Conservation (phyloP, 352 stramenopile genomes). For the Phytophthora gonapodyides region DNA sequence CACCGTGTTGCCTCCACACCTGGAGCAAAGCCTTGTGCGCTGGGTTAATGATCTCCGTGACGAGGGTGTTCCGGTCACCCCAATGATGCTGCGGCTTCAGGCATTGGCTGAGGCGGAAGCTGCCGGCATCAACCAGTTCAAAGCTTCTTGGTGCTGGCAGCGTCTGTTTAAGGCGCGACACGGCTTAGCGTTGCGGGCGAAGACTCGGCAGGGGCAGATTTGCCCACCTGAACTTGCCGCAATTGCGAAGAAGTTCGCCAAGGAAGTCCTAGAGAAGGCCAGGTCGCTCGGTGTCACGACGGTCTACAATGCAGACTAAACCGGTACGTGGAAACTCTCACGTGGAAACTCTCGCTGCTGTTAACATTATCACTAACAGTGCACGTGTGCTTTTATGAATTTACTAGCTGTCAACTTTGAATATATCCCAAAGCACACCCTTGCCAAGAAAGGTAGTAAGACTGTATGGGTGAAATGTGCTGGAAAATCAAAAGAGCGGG, state of each 20-base stretch:
- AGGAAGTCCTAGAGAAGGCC: neutral
- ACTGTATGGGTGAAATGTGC: constrained; percentile 9
- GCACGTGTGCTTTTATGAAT: neutral
- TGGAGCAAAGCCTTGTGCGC: neutral
- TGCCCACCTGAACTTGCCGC: neutral
- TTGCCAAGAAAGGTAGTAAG: constrained; percentile 3
- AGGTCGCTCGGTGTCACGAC: constrained; percentile 4
- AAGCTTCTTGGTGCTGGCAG: constrained; percentile 7
- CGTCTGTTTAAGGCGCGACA: constrained; percentile 1
- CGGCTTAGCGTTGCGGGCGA: neutral
- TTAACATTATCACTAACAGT: neutral
- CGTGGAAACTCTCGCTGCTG: neutral
- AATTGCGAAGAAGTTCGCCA: constrained; percentile 1
- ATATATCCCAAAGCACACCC: constrained; percentile 7
- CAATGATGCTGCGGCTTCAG: neutral
- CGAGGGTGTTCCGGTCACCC: constrained; percentile 1
- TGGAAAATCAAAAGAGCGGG: constrained; percentile 11
- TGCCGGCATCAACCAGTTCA: neutral
- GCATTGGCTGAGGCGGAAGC: neutral
- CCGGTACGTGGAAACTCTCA: neutral
- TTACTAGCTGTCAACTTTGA: constrained; percentile 9
- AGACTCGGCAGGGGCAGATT: constrained; percentile 9
- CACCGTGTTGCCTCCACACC: neutral
- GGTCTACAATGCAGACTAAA: constrained; percentile 11
- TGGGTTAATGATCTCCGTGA: constrained; percentile 2